Percentiles rank a stretch among this genome's conserved stretches.
Evolutionary conservation across 495 filamentous ascomycete genomes (phyloP).

Genomic region (Neurospora sp.): DNA sequence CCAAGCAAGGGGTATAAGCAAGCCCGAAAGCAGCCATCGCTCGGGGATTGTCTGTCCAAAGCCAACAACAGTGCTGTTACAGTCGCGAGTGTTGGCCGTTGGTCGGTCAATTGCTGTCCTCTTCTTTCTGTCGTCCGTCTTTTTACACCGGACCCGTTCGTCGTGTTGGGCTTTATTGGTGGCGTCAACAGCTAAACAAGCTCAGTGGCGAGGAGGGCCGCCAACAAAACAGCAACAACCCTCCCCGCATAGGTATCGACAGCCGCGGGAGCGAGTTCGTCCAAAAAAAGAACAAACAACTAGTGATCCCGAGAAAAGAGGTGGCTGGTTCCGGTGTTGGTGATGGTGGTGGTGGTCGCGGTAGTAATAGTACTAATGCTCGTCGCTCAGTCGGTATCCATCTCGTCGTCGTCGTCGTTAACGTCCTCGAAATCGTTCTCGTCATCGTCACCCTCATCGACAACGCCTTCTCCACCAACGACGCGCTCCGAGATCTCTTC

Average conservation of each 20-base stretch:
- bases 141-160: neutral
- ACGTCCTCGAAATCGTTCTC: slow-evolving; percentile 42
- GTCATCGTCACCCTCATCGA: slow-evolving; percentile 29
- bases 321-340: neutral
- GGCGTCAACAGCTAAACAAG: neutral
- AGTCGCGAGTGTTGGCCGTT: neutral
- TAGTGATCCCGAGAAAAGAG: neutral
- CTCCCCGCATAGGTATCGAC: neutral
- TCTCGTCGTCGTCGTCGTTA: slow-evolving; percentile 36
- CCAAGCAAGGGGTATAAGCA: neutral
- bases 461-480: slow-evolving; percentile 6
- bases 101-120: neutral
- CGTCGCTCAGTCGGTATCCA: slow-evolving; percentile 57
- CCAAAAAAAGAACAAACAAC: neutral
- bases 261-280: neutral
- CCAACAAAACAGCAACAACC: neutral
- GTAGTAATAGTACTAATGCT: neutral
- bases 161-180: neutral
- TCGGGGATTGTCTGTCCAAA: neutral
- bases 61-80: neutral
- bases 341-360: neutral
- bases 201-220: neutral
- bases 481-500: slow-evolving; percentile 38
- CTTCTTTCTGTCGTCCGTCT: neutral
- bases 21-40: neutral